These are phyloP conservation scores for Botryotinia convoluta DNA, from an alignment of 2,329 filamentous ascomycete species.

Conservation along the genomic window DNA sequence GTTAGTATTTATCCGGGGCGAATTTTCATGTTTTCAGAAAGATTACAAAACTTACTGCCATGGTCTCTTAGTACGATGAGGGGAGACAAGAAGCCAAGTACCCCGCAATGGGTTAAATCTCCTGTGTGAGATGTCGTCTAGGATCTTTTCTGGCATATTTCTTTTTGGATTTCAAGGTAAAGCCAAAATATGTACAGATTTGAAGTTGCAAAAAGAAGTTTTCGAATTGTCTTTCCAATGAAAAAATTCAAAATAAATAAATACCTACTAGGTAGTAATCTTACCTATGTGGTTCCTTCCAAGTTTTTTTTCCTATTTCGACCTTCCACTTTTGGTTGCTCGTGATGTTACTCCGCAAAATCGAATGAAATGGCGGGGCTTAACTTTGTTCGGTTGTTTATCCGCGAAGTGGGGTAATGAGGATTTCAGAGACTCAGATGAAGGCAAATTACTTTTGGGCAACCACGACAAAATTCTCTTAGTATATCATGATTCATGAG, in stretches of 20 bases:
- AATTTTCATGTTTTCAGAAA: not conserved
- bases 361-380: constrained; percentile 1
- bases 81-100: constrained; percentile 91
- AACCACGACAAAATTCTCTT: not conserved
- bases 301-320: not conserved
- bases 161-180: not conserved
- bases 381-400: not conserved
- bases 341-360: not conserved
- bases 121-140: constrained; percentile 95
- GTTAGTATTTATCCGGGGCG: constrained; percentile 18
- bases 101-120: constrained; percentile 90
- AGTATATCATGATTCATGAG: not conserved
- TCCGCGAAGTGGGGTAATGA: constrained; percentile 8
- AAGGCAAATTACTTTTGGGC: not conserved
- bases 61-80: constrained; percentile 92
- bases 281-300: not conserved
- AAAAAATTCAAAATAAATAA: not conserved
- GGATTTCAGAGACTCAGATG: not conserved
- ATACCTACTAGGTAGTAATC: not conserved
- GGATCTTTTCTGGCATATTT: constrained; percentile 68
- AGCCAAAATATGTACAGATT: not conserved
- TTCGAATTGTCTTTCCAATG: not conserved
- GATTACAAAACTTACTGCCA: constrained; percentile 76
- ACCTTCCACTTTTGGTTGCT: not conserved
- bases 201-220: not conserved